Evolutionary conservation across 495 filamentous ascomycete genomes (phyloP).

Genomic region (Trichoderma gamsii): DNA sequence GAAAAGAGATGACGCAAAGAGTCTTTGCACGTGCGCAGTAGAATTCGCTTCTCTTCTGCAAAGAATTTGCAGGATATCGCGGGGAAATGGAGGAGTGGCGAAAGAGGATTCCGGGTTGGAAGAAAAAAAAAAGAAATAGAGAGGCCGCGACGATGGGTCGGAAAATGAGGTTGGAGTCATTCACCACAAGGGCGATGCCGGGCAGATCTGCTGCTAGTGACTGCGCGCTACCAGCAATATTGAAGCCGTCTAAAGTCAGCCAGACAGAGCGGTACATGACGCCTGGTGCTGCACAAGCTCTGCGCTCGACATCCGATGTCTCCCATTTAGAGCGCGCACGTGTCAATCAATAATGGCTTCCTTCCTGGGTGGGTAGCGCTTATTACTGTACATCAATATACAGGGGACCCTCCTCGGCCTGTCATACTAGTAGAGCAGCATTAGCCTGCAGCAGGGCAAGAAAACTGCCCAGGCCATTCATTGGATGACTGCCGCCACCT

Average conservation of each 20-base stretch:
- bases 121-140: not conserved
- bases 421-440: too few relatives aligned
- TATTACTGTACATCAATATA: too few relatives aligned
- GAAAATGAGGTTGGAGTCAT: not conserved
- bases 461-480: too few relatives aligned
- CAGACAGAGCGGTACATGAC: not conserved
- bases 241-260: not conserved
- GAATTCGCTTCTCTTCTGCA: not conserved
- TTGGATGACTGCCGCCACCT: too few relatives aligned
- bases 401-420: too few relatives aligned
- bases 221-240: too few relatives aligned
- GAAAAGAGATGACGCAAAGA: not conserved
- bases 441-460: too few relatives aligned
- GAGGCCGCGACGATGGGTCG: not conserved
- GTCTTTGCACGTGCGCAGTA: not conserved
- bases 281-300: not conserved
- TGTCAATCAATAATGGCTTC: too few relatives aligned
- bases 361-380: too few relatives aligned
- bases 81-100: slow-evolving; percentile 5
- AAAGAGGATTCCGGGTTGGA: not conserved
- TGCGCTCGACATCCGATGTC: too few relatives aligned
- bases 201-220: not conserved
- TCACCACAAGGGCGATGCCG: not conserved
- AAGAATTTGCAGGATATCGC: not conserved
- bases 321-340: too few relatives aligned